Percentiles rank a stretch among this genome's conserved stretches.
Conservation (phyloP, 139 green algal species). For the Chlorella sp. region DNA sequence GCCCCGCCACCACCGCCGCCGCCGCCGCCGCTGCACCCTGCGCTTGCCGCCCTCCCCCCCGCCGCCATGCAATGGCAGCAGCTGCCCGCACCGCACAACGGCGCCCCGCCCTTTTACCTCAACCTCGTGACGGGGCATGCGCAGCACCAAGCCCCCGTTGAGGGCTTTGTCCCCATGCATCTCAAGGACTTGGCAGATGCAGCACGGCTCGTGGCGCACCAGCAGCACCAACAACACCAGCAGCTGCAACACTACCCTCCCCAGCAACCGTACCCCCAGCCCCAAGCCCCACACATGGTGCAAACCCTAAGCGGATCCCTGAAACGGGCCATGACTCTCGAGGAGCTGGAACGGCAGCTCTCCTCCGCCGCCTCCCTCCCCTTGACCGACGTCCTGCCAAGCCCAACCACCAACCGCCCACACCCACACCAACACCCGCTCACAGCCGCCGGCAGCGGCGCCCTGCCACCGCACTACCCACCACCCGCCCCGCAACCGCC, state of each 20-base stretch:
- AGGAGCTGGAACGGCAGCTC: too few relatives aligned
- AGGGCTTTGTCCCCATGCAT: too few relatives aligned
- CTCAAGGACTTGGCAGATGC: too few relatives aligned
- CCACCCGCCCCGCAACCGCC: not conserved
- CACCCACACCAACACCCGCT: not conserved
- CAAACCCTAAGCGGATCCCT: too few relatives aligned
- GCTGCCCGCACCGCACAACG: not conserved
- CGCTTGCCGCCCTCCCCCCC: not conserved
- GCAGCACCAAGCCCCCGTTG: too few relatives aligned
- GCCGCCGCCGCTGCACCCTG: not conserved
- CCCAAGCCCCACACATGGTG: not conserved
- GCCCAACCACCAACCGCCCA: too few relatives aligned
- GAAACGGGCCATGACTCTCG: too few relatives aligned
- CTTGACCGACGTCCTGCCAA: not conserved
- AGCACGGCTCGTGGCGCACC: not conserved
- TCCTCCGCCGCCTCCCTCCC: not conserved
- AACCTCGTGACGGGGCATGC: not conserved
- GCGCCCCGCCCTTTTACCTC: not conserved
- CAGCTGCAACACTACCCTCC: not conserved
- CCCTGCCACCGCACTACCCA: not conserved
- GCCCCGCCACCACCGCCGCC: too few relatives aligned
- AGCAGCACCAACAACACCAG: not conserved
- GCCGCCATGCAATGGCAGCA: not conserved
- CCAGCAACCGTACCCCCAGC: not conserved
- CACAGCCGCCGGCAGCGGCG: not conserved